phyloP scores from a whole-genome alignment of 306 rosid genomes.

The Delonix regia region DNA sequence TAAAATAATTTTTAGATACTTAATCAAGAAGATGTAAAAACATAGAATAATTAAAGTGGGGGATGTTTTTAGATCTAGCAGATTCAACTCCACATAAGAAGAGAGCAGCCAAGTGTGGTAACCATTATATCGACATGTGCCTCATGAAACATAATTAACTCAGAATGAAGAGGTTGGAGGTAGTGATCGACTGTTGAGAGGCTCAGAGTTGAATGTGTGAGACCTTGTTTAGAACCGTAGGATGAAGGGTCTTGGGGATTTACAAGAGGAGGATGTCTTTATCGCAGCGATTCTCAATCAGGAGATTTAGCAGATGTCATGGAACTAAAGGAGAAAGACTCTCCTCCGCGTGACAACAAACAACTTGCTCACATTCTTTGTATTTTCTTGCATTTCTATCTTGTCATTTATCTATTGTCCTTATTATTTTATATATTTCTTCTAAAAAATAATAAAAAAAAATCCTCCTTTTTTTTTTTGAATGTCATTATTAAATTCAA shows the following conservation, averaged over 20 bases:
- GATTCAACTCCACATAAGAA: no score
- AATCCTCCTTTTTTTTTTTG: no score
- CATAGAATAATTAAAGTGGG: no score
- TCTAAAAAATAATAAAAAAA: no score
- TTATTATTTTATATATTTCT: no score
- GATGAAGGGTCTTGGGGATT: neutral
- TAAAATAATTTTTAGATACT: no score
- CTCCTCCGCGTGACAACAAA: neutral
- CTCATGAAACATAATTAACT: neutral
- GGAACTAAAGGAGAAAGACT: neutral
- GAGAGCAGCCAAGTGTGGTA: neutral
- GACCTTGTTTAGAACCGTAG: neutral
- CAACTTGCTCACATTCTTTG: neutral
- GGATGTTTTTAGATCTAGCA: no score
- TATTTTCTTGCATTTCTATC: neutral
- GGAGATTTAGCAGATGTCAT: neutral
- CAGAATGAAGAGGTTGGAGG: neutral
- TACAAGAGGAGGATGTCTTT: neutral
- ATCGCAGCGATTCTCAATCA: neutral
- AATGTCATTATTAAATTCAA: no score
- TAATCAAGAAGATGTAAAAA: no score
- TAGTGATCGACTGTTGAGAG: neutral
- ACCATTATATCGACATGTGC: neutral
- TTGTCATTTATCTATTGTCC: neutral
- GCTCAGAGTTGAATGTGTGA: neutral